A percentile compares a stretch with the other conserved stretches of the same genome.
phyloP scores from a whole-genome alignment of 2,329 filamentous ascomycete species.

The Didymella glomerata region DNA sequence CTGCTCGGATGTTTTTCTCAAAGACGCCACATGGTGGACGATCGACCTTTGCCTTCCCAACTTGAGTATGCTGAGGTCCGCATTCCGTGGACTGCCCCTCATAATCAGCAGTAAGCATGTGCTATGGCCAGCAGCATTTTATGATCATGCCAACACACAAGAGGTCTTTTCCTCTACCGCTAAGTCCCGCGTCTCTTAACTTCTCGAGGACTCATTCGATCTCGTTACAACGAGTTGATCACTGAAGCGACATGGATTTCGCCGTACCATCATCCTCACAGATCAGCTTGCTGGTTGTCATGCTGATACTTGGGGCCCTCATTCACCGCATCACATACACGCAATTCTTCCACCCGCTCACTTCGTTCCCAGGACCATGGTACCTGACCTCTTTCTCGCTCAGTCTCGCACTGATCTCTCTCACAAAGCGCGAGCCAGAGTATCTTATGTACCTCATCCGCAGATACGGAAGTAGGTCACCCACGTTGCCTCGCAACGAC shows the following conservation, averaged over 20 bases:
- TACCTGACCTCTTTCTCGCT: constrained; percentile 49
- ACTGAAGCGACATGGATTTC: constrained; percentile 1
- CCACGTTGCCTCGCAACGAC: neutral
- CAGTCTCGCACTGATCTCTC: constrained; percentile 38
- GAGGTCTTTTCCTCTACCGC: neutral
- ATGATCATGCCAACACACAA: neutral
- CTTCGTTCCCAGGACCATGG: constrained; percentile 54
- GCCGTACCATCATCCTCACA: neutral
- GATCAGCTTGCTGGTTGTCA: neutral
- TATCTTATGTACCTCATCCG: constrained; percentile 41
- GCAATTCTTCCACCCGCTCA: constrained; percentile 11
- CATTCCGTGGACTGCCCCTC: neutral
- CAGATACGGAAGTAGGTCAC: constrained; percentile 41
- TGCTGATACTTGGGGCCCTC: neutral
- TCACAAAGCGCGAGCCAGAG: constrained; percentile 39
- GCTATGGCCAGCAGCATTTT: neutral
- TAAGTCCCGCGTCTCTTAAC: neutral
- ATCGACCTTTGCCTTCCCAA: constrained; percentile 1
- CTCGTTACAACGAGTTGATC: neutral
- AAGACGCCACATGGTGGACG: neutral
- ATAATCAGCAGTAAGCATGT: neutral
- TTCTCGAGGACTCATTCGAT: neutral
- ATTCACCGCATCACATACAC: constrained; percentile 6
- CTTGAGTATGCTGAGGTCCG: neutral
- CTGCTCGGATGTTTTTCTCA: neutral